Evolutionary conservation across 495 filamentous ascomycete genomes (phyloP), one percentile per base, ranked within the genome.

Genomic region (Sordaria brevicollis): DNA sequence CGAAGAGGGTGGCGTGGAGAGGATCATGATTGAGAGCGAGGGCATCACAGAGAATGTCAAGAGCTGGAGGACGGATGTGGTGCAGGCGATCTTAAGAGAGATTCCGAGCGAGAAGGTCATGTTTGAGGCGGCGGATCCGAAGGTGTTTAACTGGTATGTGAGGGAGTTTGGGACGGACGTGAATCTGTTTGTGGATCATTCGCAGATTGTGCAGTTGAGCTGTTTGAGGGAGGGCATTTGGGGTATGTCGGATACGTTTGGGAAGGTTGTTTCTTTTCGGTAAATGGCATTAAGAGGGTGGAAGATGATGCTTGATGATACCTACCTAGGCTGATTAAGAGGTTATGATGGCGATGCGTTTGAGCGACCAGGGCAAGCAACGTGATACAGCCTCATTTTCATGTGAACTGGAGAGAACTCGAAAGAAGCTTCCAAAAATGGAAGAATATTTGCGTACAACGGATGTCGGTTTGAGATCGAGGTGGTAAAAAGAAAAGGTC

Each of bases 21-120:
- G 86, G 2, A 74, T 88, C 66, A 88, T 88, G 86, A 86, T 88
- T 68, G 86, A 89, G 73, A 86, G 83, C n/a, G 86, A 88, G 74
- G 86, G 86, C 0, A 88, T 88, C 72, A 88, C 86, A 6, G 86
- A 88, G 79, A 88, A 88, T 70, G 85, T 88, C 10, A 79, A 75
- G 62, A 76, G 77, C 19, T 88, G 87, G 87, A 77, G 84, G 39
- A 88, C 85, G 3, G 86, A 88, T 70, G 85, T 88, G 17, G 83
- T 88, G 4, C 83, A 82, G n/a, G 76, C 73, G 33, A 85, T 88
- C 65, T 79, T 87, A 77, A 82, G 83, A 65, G 84, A 85, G 68
- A 70, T 89, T 25, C 85, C 85, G 1, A 68, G 78, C 11, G 86
- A 88, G 71, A 81, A 80, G 0, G 85, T 89, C 65, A 89, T 89